Conservation (phyloP, 2,329 filamentous ascomycete genomes). For the Chrysoporthe austroafricana region DNA sequence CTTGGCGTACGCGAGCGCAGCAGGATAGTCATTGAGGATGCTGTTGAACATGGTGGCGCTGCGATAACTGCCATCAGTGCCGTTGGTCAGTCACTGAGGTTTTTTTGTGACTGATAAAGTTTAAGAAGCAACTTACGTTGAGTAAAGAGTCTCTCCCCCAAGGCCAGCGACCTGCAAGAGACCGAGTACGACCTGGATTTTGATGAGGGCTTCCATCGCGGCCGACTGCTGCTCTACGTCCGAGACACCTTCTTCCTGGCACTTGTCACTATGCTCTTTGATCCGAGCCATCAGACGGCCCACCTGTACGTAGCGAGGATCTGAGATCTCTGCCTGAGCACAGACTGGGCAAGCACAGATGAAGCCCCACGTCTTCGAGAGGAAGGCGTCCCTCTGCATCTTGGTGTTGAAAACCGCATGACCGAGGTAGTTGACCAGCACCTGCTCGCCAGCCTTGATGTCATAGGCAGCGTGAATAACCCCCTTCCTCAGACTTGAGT, state of each 20-base stretch:
- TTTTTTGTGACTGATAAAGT: too few relatives aligned
- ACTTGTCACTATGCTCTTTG: neutral
- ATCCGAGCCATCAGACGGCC: neutral
- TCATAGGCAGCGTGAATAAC: conserved; percentile 34
- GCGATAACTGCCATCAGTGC: neutral
- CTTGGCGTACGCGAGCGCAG: conserved; percentile 1
- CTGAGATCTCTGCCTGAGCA: neutral
- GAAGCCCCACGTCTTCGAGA: conserved; percentile 5
- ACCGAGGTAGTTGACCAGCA: conserved; percentile 33
- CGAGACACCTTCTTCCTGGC: too few relatives aligned
- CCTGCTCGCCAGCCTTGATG: conserved; percentile 34
- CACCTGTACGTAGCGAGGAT: neutral
- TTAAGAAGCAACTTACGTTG: neutral
- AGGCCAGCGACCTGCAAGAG: conserved; percentile 4
- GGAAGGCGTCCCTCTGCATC: neutral
- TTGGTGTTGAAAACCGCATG: neutral
- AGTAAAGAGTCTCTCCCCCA: neutral
- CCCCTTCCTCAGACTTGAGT: conserved; percentile 26
- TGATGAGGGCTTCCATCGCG: neutral
- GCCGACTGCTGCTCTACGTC: neutral
- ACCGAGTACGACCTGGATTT: neutral
- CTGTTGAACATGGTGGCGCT: neutral
- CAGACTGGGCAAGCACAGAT: neutral
- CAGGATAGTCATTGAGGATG: neutral
- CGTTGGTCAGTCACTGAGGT: neutral